Evolutionary conservation across 805 yeast genomes (phyloP).

Genomic region (Brettanomyces custersianus): DNA sequence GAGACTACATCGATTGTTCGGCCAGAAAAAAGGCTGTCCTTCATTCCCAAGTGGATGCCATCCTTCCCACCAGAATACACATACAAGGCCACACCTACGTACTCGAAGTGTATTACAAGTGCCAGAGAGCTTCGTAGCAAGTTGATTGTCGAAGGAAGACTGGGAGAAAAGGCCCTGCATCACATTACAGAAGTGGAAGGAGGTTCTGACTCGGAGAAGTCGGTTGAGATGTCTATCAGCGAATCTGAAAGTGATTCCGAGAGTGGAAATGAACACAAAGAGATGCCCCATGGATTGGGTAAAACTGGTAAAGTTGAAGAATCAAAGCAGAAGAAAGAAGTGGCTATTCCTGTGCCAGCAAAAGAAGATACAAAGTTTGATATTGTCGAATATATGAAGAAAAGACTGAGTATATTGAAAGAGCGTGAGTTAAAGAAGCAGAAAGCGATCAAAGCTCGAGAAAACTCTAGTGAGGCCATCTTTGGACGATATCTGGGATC

Average conservation of each 20-base stretch:
- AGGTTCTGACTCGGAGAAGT: neutral
- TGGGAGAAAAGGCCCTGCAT: constrained; percentile 72
- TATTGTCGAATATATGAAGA: constrained; percentile 47
- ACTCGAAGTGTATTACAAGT: constrained; percentile 51
- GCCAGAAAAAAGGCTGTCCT: constrained; percentile 21
- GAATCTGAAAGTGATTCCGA: neutral
- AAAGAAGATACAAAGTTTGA: constrained; percentile 31
- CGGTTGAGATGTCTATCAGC: neutral
- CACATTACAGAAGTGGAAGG: constrained; percentile 29
- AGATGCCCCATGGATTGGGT: neutral
- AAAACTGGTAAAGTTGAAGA: neutral
- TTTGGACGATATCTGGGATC: constrained; percentile 25
- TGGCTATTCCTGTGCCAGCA: neutral
- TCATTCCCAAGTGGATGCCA: constrained; percentile 67
- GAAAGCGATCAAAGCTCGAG: constrained; percentile 23
- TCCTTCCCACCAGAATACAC: constrained; percentile 92
- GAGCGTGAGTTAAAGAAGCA: constrained; percentile 26
- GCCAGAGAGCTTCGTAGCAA: constrained; percentile 62
- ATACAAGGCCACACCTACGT: constrained; percentile 68
- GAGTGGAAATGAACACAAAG: neutral
- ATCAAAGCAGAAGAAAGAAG: neutral
- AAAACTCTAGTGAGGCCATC: constrained; percentile 23
- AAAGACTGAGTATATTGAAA: constrained; percentile 31
- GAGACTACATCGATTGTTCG: constrained; percentile 43
- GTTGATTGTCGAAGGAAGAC: constrained; percentile 70